Base-by-base conservation (phyloP, 2,329 filamentous ascomycete genomes). In the Hypoxylon sp. region DNA sequence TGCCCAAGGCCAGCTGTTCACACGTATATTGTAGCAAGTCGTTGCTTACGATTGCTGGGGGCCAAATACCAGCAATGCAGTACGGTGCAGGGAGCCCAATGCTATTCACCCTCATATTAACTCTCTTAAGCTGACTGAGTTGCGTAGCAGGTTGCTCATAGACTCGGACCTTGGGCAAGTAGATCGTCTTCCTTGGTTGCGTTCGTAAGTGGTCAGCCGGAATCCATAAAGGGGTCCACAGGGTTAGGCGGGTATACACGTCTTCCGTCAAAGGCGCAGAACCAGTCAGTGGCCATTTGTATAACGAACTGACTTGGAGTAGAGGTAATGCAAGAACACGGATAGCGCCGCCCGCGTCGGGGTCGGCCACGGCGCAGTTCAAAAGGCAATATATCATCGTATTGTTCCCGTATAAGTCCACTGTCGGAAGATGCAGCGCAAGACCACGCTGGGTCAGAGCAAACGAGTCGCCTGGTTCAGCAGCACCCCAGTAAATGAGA, bases 61-160 rank as follows among this genome's bases (percentile, higher is more conserved):
- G 52, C 52, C 52, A 56, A n/a, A 46, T 26, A 24, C 52, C 52
- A 38, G 40, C 52, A 48, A 56, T 16, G 52, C 33, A 56, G 40
- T 56, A 56, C 28, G 18, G 16, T 9, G 28, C 26, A 26, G 52
- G 52, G 9, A 56, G 11, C 4, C 22, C 4, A 9, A 46, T 18
- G 8, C 14, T 12, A 4, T 46, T 12, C 22, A 56, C n/a, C 6
- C 12, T 22, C 52, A 56, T 56, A 16, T 56, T 36, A 18, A 56
- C 16, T 32, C 28, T 33, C 14, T 4, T 22, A 2, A 22, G 32
- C 24, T 28, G 52, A 33, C 18, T 18, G 11, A 16, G 32, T 16
- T 38, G 52, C 12, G 30, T 26, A 20, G 22, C 26, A 11, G 30
- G 42, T 18, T 46, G 52, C 42, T 56, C 30, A 22, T 56, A 56